Evolutionary conservation across 805 yeast species (phyloP).

Genomic region (Candida verbasci): DNA sequence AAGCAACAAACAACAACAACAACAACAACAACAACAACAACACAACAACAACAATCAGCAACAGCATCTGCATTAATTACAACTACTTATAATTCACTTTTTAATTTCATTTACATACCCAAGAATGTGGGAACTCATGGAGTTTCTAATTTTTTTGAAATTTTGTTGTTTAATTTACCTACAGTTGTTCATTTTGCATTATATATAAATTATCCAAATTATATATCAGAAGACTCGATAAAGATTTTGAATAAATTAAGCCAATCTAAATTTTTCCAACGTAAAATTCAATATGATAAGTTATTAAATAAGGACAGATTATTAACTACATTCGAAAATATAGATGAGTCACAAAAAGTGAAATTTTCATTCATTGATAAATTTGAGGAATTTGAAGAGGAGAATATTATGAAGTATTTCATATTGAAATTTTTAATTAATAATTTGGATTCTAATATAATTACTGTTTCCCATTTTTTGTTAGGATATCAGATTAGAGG

Average conservation of each 20-base stretch:
- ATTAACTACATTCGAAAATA: slow-evolving; percentile 65
- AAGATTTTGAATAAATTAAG: slow-evolving; percentile 50
- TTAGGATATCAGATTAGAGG: slow-evolving; percentile 63
- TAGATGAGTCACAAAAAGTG: slow-evolving; percentile 74
- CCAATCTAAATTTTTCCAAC: slow-evolving; percentile 26
- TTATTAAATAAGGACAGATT: slow-evolving; percentile 54
- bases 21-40: neutral
- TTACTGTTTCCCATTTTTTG: slow-evolving; percentile 67
- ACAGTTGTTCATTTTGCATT: slow-evolving; percentile 70
- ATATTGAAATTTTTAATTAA: slow-evolving; percentile 54
- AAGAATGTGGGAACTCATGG: slow-evolving; percentile 54
- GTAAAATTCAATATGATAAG: slow-evolving; percentile 12
- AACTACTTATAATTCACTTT: slow-evolving; percentile 15
- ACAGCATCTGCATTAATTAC: slow-evolving; percentile 11
- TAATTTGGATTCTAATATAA: slow-evolving; percentile 39
- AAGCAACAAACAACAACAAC: slow-evolving; percentile 15
- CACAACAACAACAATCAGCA: neutral
- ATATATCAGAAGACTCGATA: slow-evolving; percentile 52
- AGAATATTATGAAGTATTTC: slow-evolving; percentile 47
- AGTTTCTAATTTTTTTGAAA: slow-evolving; percentile 61
- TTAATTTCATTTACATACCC: slow-evolving; percentile 36
- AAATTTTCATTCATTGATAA: slow-evolving; percentile 71
- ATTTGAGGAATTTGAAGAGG: slow-evolving; percentile 37
- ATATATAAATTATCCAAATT: slow-evolving; percentile 58
- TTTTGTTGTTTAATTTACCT: slow-evolving; percentile 65